Conservation (phyloP, 2,329 filamentous ascomycete genomes). For the Sporothrix euskadiensis region DNA sequence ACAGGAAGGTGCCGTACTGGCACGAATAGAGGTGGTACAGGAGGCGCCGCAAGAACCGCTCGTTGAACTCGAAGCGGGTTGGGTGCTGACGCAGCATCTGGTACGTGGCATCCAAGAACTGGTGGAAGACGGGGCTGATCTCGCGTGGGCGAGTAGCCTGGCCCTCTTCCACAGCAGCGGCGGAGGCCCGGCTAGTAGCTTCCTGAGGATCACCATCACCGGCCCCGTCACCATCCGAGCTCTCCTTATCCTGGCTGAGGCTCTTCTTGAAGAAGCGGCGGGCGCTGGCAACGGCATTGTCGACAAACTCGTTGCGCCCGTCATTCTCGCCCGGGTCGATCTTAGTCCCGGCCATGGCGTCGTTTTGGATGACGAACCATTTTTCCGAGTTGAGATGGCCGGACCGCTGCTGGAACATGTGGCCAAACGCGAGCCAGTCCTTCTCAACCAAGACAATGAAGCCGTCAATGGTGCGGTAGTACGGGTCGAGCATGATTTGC, state of each 20-base stretch:
- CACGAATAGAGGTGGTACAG: conserved; percentile 94
- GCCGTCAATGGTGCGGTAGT: conserved; percentile 89
- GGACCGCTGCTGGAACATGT: conserved; percentile 94
- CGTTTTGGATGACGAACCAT: conserved; percentile 88
- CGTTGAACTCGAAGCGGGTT: conserved; percentile 92
- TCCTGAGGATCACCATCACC: conserved; percentile 39
- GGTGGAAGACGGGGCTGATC: conserved; percentile 94
- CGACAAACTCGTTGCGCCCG: conserved; percentile 70
- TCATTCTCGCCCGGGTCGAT: conserved; percentile 64
- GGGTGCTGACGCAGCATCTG: conserved; percentile 85
- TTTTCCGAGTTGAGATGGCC: conserved; percentile 87
- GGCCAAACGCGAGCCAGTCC: conserved; percentile 95
- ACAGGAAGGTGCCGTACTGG: conserved; percentile 95
- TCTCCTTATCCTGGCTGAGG: conserved; percentile 59
- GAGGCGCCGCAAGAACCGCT: conserved; percentile 83
- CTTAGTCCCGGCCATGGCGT: conserved; percentile 65
- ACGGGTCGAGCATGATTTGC: conserved; percentile 92
- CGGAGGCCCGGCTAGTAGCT: conserved; percentile 22
- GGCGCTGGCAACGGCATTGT: conserved; percentile 80
- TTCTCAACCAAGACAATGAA: conserved; percentile 96
- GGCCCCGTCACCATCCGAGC: conserved; percentile 60
- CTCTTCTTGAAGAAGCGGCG: conserved; percentile 89
- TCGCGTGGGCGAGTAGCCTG: conserved; percentile 82
- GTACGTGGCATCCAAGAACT: conserved; percentile 92
- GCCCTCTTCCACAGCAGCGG: conserved; percentile 45